A percentile compares a stretch with the other conserved stretches of the same genome.
Evolutionary conservation across 257 asterid genomes (phyloP).

Genomic region (Nicotiana benthamiana): DNA sequence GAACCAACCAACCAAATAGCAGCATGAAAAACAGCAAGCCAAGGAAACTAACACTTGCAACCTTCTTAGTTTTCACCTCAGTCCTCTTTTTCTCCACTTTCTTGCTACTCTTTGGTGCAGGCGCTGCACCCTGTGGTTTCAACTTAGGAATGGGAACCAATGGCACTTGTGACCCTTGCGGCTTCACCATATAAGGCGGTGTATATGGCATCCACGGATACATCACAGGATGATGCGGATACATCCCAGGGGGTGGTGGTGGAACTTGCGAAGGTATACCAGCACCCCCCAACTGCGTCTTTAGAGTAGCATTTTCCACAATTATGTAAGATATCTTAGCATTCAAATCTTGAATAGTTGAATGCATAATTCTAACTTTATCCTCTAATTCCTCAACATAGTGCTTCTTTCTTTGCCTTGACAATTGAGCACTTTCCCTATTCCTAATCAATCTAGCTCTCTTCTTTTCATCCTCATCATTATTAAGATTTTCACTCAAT

Average conservation of each 20-base stretch:
- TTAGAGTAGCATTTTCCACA: constrained; percentile 70
- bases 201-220: constrained; percentile 92
- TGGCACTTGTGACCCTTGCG: constrained; percentile 96
- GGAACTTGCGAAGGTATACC: constrained; percentile 40
- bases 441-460: constrained; percentile 88
- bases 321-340: constrained; percentile 62
- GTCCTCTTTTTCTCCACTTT: constrained; percentile 58
- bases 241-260: constrained; percentile 67
- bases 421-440: constrained; percentile 94
- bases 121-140: constrained; percentile 53
- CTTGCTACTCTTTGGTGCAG: constrained; percentile 49
- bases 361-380: constrained; percentile 77
- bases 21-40: constrained; percentile 71
- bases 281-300: constrained; percentile 62
- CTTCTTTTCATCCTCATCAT: constrained; percentile 73
- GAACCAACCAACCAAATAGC: constrained; percentile 82
- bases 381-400: constrained; percentile 95
- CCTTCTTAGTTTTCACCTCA: constrained; percentile 79
- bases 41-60: constrained; percentile 82
- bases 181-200: constrained; percentile 77
- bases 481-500: constrained; percentile 28
- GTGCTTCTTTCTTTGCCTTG: constrained; percentile 92
- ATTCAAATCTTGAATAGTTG: constrained; percentile 90
- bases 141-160: constrained; percentile 90
- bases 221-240: constrained; percentile 66